Evolutionary conservation across 2,329 filamentous ascomycete species (phyloP), one percentile per base, ranked within the genome.

Genomic region (Penicillium sumatraense): DNA sequence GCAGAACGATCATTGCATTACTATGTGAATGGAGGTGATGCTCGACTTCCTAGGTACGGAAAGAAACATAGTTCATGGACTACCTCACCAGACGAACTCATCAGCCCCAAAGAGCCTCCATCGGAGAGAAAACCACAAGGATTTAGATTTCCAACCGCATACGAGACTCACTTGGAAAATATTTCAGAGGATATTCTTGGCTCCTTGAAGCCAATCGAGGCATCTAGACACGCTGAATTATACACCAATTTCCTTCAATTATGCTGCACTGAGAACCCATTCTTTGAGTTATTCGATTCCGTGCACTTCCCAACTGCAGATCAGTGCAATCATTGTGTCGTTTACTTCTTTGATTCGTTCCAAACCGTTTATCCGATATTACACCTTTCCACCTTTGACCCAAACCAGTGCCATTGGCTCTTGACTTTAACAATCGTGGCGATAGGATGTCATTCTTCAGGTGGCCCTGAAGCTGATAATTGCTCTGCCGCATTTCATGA

Each of bases 301-400:
- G 58, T 62, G 3, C 52, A 48, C 26, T 75, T 76, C 20, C 74
- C 71, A 2, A 52, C 49, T 8, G 51, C 55, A 14, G 54, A 66
- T 18, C 42, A 59, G 9, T 54, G 75, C 49, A 70, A 64, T 20
- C 52, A 49, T 18, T 76, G 73, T 38, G 57, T 78, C 41, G 41
- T 54, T n/a, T 63, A 66, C 20, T 79, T 74, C 58, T 72, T 76
- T 21, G 64, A 70, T 35, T 68, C 70, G 40, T 78, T 78, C 27
- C 72, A 78, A 38, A 60, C 69, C 2, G 69, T 72, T 45, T 74
- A 77, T 46, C 77, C 77, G 6, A 70, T 78, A 24, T 56, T 77
- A 29, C 76, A 78, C 57, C 58, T 62, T 40, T 56, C 72, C 36
- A 73, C 72, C 5, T 75, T 78, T 52, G 60, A 75, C 47, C 58